phyloP scores from a whole-genome alignment of 495 filamentous ascomycete species.

The Thozetella sp. region DNA sequence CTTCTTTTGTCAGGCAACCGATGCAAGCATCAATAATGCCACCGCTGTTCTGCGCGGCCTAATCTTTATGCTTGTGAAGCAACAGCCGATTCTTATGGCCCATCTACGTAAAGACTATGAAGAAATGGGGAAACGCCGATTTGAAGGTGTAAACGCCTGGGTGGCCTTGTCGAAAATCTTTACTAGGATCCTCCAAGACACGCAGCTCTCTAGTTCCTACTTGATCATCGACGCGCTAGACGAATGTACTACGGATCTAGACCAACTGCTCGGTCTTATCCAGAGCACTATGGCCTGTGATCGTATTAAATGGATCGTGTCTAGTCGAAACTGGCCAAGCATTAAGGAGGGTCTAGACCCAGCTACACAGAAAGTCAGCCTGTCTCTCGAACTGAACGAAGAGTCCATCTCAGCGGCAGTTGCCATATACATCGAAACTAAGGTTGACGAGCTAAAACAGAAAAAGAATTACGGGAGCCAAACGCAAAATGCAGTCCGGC shows the following conservation, averaged over 20 bases:
- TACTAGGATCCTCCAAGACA: constrained; percentile 24
- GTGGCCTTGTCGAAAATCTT: constrained; percentile 25
- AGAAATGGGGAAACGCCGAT: constrained; percentile 17
- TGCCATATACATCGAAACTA: constrained; percentile 29
- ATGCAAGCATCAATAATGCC: constrained; percentile 29
- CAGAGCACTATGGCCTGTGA: constrained; percentile 10
- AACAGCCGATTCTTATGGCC: constrained; percentile 23
- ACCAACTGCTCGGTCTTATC: constrained; percentile 30
- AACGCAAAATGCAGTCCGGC: no score
- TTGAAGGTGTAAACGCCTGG: constrained; percentile 29
- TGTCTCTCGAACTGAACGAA: constrained; percentile 29
- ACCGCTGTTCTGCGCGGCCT: constrained; percentile 31
- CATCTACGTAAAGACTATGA: constrained; percentile 27
- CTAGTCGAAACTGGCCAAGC: constrained; percentile 34
- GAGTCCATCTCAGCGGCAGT: constrained; percentile 14
- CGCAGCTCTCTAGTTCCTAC: constrained; percentile 16
- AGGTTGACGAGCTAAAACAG: constrained; percentile 18
- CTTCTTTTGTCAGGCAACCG: constrained; percentile 49
- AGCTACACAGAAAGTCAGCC: constrained; percentile 10
- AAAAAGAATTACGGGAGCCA: constrained; percentile 7
- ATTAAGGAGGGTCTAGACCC: constrained; percentile 30
- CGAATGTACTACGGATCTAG: constrained; percentile 33
- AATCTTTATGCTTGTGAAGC: constrained; percentile 25
- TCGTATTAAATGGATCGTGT: constrained; percentile 37
- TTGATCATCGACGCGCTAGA: constrained; percentile 50